These are phyloP conservation scores for Plasmodium inui DNA, from an alignment of 169 alveolate genomes.

Conservation along the genomic window DNA sequence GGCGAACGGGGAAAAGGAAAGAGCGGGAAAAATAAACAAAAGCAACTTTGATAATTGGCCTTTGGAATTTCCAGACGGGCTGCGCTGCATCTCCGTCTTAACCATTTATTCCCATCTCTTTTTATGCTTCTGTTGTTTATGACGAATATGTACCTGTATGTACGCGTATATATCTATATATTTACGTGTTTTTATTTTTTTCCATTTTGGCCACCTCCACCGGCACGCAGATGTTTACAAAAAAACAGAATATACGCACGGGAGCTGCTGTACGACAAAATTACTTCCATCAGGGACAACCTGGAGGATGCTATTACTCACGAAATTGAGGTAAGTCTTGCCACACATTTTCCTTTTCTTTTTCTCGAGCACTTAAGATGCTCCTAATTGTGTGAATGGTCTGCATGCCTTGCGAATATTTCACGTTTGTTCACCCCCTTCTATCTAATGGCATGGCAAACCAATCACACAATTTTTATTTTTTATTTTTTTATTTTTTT, in stretches of 20 bases:
- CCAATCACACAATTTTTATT: background rate
- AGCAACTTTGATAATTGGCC: background rate
- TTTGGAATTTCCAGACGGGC: background rate
- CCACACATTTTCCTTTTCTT: background rate
- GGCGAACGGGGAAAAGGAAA: background rate
- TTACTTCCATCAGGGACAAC: conserved; percentile 57
- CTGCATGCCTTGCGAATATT: background rate
- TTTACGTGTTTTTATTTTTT: conserved; percentile 5
- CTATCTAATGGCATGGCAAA: background rate
- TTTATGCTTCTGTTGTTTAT: background rate
- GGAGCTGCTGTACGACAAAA: conserved; percentile 73
- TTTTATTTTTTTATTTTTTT: background rate
- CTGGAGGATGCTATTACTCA: conserved; percentile 5
- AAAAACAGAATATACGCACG: conserved; percentile 84
- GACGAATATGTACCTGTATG: background rate
- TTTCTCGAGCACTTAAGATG: background rate
- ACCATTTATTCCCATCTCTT: background rate
- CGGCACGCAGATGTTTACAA: conserved; percentile 65
- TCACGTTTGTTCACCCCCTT: background rate
- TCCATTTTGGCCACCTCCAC: background rate
- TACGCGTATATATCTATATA: background rate
- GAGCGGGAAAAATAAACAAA: background rate
- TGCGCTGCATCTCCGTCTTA: background rate
- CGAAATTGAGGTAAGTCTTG: conserved; percentile 9
- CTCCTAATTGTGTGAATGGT: background rate